These are phyloP conservation scores for Sergeia podlipaevii DNA, from an alignment of 208 protist genomes.

Conservation along the genomic window DNA sequence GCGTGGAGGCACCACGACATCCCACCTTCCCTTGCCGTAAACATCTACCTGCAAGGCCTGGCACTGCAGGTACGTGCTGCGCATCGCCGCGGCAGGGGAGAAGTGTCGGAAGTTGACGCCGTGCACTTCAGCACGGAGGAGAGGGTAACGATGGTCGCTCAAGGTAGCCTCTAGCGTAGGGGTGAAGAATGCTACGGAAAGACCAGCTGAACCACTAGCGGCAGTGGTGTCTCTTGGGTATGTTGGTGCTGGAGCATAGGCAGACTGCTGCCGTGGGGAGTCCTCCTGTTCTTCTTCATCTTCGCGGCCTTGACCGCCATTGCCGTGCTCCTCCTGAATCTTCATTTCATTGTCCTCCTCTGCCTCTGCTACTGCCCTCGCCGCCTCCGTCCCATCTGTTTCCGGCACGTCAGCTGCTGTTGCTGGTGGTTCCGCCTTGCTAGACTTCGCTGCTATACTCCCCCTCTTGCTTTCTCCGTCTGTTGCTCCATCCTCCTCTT, in stretches of 20 bases:
- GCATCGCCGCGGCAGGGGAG: constrained; percentile 9
- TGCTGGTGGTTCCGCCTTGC: too few relatives aligned
- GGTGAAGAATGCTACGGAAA: constrained; percentile 33
- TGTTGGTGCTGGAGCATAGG: too few relatives aligned
- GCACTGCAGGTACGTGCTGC: constrained; percentile 26
- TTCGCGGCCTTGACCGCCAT: background rate
- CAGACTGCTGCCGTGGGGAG: too few relatives aligned
- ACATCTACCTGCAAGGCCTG: constrained; percentile 35
- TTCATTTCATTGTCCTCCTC: too few relatives aligned
- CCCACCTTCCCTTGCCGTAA: constrained; percentile 77
- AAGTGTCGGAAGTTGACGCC: constrained; percentile 32
- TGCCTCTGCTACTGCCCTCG: background rate
- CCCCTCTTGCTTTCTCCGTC: background rate
- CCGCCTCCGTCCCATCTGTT: background rate
- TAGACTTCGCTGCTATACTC: constrained; percentile 3
- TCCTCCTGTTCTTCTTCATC: background rate
- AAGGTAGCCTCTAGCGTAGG: constrained; percentile 45
- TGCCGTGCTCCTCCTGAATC: too few relatives aligned
- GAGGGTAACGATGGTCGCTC: constrained; percentile 63
- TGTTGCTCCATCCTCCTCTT: background rate
- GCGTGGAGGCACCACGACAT: constrained; percentile 41
- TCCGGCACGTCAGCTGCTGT: too few relatives aligned
- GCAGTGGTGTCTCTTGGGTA: too few relatives aligned
- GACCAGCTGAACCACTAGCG: too few relatives aligned
- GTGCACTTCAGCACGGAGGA: constrained; percentile 31